Evolutionary conservation across 202 grass and related monocot genomes (phyloP), one percentile per base, ranked within the genome.

Genomic region (Alloteropsis angusta): DNA sequence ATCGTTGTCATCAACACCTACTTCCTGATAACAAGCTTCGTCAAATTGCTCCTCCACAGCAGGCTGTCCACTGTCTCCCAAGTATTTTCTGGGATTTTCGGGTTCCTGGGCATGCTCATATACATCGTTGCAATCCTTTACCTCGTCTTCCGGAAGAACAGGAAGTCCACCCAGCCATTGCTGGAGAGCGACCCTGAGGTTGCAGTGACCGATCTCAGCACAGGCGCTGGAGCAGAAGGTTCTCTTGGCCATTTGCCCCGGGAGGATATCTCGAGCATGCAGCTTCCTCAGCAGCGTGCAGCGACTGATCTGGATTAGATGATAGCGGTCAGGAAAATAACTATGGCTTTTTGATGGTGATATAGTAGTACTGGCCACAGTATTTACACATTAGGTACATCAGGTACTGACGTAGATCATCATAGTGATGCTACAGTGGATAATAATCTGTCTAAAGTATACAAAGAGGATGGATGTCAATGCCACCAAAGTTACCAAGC

Each of bases 191-290:
- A 91, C 28, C 65, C 87, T 47, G 81, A 85, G 62, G 46, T 72
- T 26, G 75, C 28, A 9, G 77, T 46, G 16, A 25, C 18, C 12
- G 25, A 70, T 54, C 21, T 53, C 57, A 18, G 68, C 57, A 42
- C 42, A 9, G 45, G 30, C 2, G 13, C 65, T 7, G 80, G 38
- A 9, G 53, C 49, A 48, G 86, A 82, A 70, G 58, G 76, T 45
- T 87, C 87, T 65, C 38, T 93, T 38, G 83, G 85, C 54, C 87
- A 90, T 86, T 82, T 95, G 18, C 95, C 89, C 28, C 78, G 95
- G 17, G 89, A 98, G 84, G 95, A 98, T 75, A 98, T 98, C 34
- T 86, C 89, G 38, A 98, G 89, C 80, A 98, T 98, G 95, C 95
- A 95, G 64, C 89, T 98, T 52, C 95, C 95, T 12, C 76, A 93